phyloP scores from a whole-genome alignment of 106 monocot genomes.

The Phalaenopsis aphrodite region DNA sequence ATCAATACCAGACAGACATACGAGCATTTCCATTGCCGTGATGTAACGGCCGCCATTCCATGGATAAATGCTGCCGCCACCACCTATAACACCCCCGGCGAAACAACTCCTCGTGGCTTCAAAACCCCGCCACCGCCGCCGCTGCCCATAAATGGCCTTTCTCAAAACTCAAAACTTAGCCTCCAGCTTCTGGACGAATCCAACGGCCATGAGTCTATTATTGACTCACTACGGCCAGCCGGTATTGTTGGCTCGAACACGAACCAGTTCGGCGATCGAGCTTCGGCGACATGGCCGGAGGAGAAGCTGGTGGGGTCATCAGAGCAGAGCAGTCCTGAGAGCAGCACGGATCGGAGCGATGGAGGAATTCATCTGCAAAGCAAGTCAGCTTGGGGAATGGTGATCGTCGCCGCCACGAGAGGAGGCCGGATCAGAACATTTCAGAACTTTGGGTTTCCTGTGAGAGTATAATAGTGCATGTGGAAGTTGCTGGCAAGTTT shows the following conservation, averaged over 20 bases:
- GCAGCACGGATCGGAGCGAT: neutral
- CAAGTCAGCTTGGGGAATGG: constrained; percentile 40
- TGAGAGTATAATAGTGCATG: neutral
- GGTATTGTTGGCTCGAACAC: neutral
- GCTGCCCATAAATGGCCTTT: too few relatives aligned
- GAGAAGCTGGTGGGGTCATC: constrained; percentile 25
- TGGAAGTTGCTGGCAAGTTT: neutral
- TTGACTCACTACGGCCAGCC: neutral
- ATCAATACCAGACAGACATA: constrained; percentile 33
- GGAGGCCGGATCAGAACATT: constrained; percentile 34
- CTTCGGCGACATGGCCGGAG: constrained; percentile 35
- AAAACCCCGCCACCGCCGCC: too few relatives aligned
- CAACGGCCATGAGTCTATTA: neutral
- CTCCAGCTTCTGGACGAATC: too few relatives aligned
- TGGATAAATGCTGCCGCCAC: constrained; percentile 22
- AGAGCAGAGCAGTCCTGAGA: neutral
- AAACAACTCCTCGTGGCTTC: neutral
- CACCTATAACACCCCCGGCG: neutral
- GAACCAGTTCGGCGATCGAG: neutral
- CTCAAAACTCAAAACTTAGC: too few relatives aligned
- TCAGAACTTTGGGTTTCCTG: constrained; percentile 44
- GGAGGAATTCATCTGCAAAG: constrained; percentile 8
- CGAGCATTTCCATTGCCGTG: constrained; percentile 54
- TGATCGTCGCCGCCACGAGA: constrained; percentile 37
- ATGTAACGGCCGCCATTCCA: constrained; percentile 46